These are phyloP conservation scores for Sicyos edulis DNA, from an alignment of 306 rosid genomes.

Conservation along the genomic window DNA sequence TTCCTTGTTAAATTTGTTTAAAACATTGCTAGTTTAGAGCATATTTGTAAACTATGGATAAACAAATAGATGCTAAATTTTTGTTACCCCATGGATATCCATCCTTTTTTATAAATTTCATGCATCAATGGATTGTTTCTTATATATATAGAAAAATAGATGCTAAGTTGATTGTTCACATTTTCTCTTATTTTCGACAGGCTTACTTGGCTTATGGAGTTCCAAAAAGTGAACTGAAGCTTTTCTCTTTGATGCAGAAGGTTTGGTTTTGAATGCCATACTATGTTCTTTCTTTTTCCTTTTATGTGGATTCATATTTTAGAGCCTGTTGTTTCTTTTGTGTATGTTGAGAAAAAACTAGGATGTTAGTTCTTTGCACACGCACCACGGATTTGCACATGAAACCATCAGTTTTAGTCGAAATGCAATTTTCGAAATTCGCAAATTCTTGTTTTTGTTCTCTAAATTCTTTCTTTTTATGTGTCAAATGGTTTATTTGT, in stretches of 20 bases:
- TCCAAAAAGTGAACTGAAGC: constrained; percentile 67
- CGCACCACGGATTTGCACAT: no score
- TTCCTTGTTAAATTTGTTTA: neutral
- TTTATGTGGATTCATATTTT: neutral
- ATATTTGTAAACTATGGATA: no score
- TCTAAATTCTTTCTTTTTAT: neutral
- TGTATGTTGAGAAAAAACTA: neutral
- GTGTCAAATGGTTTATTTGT: constrained; percentile 3
- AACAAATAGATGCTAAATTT: no score
- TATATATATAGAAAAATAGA: no score
- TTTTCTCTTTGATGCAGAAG: constrained; percentile 76
- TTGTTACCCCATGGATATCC: no score
- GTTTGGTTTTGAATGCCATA: constrained; percentile 30
- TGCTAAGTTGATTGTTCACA: neutral
- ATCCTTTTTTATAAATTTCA: no score
- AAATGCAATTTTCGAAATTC: neutral
- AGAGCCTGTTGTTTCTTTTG: constrained; percentile 7
- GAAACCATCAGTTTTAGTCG: neutral
- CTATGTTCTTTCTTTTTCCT: neutral
- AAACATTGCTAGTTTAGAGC: neutral
- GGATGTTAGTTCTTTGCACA: no score
- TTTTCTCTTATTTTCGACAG: constrained; percentile 29
- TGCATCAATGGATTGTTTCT: no score
- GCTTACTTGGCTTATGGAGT: constrained; percentile 82
- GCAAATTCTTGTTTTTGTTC: neutral